A percentile compares a stretch with the other conserved stretches of the same genome.
phyloP scores from a whole-genome alignment of 1,284 basidiomycete species.

The Cystobasidium slooffiae region DNA sequence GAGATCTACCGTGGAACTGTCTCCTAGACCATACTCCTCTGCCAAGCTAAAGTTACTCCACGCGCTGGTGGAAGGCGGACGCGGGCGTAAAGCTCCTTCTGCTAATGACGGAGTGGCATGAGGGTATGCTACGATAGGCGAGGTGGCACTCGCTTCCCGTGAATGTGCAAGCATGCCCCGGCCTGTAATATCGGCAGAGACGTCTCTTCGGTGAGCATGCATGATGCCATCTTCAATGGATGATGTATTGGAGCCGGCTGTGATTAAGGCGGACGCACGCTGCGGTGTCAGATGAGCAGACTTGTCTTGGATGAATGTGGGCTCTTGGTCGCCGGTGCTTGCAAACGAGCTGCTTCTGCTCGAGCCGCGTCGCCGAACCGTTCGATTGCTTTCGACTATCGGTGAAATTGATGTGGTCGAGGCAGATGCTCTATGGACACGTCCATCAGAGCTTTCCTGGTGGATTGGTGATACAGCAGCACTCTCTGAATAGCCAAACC shows the following conservation, averaged over 20 bases:
- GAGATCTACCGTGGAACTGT: background rate
- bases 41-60: constrained; percentile 25
- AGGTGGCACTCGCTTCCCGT: background rate
- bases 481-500: background rate
- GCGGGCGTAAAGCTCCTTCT: background rate
- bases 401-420: constrained; percentile 26
- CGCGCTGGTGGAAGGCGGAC: constrained; percentile 16
- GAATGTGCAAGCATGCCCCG: constrained; percentile 7
- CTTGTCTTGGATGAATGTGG: background rate
- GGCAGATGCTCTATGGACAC: background rate
- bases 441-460: too few relatives aligned
- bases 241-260: background rate
- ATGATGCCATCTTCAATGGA: background rate
- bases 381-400: background rate
- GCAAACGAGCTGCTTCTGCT: constrained; percentile 20
- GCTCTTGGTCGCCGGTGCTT: background rate
- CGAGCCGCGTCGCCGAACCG: constrained; percentile 9
- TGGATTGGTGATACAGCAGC: background rate
- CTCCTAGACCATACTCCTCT: constrained; percentile 11
- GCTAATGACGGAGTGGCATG: background rate
- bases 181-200: constrained; percentile 3
- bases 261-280: background rate
- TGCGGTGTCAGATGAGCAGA: constrained; percentile 9
- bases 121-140: background rate
- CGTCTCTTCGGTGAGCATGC: background rate